Evolutionary conservation across 1,284 basidiomycete species (phyloP).

Genomic region (Irpex rosettiformis): DNA sequence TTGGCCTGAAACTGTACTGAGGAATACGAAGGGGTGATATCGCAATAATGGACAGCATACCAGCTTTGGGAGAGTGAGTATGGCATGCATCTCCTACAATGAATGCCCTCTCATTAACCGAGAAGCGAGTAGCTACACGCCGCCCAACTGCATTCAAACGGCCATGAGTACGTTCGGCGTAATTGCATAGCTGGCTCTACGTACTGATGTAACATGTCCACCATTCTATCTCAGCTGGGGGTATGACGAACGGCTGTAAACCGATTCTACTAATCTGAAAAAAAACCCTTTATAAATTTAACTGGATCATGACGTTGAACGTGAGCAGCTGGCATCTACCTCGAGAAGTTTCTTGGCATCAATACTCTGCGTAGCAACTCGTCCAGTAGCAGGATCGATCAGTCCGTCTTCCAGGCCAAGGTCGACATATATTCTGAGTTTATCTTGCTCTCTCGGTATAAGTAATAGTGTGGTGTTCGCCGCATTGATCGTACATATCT

Average conservation of each 20-base stretch:
- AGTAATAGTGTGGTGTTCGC: slow-evolving; percentile 55
- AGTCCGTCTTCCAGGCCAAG: slow-evolving; percentile 42
- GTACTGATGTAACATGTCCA: slow-evolving; percentile 70
- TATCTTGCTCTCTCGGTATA: slow-evolving; percentile 72
- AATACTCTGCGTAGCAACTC: slow-evolving; percentile 57
- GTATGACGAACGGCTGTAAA: slow-evolving; percentile 64
- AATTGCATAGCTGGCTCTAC: slow-evolving; percentile 2
- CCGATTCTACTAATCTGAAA: slow-evolving; percentile 63
- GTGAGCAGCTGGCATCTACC: slow-evolving; percentile 1
- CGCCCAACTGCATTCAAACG: slow-evolving; percentile 53
- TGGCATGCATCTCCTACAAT: slow-evolving; percentile 82
- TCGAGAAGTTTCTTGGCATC: slow-evolving; percentile 59
- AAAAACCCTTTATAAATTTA: not conserved
- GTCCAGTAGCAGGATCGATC: slow-evolving; percentile 15
- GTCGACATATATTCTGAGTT: slow-evolving; percentile 74
- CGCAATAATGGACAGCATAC: slow-evolving; percentile 34
- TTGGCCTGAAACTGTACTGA: slow-evolving; percentile 36
- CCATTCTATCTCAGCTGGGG: slow-evolving; percentile 64
- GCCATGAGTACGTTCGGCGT: not conserved
- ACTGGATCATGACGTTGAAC: not conserved
- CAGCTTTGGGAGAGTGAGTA: slow-evolving; percentile 77
- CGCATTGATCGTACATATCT: slow-evolving; percentile 57
- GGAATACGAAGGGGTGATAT: not conserved
- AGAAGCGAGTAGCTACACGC: slow-evolving; percentile 67
- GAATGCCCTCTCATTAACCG: slow-evolving; percentile 66